A percentile compares a stretch with the other conserved stretches of the same genome.
phyloP scores from a whole-genome alignment of 2,329 filamentous ascomycete genomes.

The Colletotrichum camelliae region DNA sequence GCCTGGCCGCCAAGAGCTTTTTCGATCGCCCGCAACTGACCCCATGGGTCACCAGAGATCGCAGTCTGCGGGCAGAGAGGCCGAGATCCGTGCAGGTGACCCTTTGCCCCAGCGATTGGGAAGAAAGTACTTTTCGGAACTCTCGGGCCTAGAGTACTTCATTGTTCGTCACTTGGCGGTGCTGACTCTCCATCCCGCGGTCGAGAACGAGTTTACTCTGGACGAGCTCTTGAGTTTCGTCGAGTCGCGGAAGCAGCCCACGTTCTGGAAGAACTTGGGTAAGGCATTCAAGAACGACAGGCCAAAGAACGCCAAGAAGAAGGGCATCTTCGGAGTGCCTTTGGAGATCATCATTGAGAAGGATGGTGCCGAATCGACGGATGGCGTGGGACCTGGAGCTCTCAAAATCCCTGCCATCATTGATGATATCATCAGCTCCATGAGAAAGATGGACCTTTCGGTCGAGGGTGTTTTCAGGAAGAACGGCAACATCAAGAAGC shows the following conservation, averaged over 20 bases:
- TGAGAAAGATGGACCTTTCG: slow-evolving; percentile 99
- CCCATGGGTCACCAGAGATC: slow-evolving; percentile 69
- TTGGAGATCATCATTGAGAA: slow-evolving; percentile 89
- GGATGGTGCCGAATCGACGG: slow-evolving; percentile 96
- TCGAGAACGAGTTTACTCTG: slow-evolving; percentile 89
- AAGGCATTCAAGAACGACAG: slow-evolving; percentile 93
- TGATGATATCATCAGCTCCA: slow-evolving; percentile 92
- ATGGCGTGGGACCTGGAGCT: slow-evolving; percentile 91
- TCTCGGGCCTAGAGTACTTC: slow-evolving; percentile 95
- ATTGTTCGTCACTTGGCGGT: slow-evolving; percentile 96
- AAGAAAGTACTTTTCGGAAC: slow-evolving; percentile 93
- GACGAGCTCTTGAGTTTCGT: slow-evolving; percentile 93
- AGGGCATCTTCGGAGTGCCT: slow-evolving; percentile 90
- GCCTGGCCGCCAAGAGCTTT: slow-evolving; percentile 73
- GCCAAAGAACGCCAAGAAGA: slow-evolving; percentile 81
- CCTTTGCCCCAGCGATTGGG: slow-evolving; percentile 57
- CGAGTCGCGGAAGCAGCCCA: slow-evolving; percentile 85
- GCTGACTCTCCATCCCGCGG: slow-evolving; percentile 89
- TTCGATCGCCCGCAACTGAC: slow-evolving; percentile 60
- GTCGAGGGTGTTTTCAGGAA: slow-evolving; percentile 99
- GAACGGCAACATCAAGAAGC: slow-evolving; percentile 96
- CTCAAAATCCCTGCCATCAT: slow-evolving; percentile 91
- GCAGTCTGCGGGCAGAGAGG: slow-evolving; percentile 59
- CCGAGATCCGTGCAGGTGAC: slow-evolving; percentile 58
- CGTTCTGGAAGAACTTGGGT: slow-evolving; percentile 98